Evolutionary conservation across 2,329 filamentous ascomycete genomes (phyloP).

Genomic region (Aspergillus brasiliensis): DNA sequence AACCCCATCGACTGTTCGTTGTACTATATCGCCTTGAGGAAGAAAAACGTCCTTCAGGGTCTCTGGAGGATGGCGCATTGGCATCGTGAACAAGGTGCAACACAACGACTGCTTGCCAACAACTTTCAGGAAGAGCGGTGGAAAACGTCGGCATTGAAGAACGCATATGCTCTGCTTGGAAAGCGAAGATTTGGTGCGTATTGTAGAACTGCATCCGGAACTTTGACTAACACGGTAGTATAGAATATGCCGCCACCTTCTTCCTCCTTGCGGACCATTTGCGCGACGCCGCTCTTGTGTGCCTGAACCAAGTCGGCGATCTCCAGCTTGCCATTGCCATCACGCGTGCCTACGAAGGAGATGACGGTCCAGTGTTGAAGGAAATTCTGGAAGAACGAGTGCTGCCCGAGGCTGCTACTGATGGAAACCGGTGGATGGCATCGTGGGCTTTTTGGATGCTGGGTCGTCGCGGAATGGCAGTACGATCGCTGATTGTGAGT

Average conservation of each 20-base stretch:
- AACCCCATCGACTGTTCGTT: constrained; percentile 89
- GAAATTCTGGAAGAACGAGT: constrained; percentile 79
- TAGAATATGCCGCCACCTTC: constrained; percentile 92
- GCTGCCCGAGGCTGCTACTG: constrained; percentile 71
- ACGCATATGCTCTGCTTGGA: constrained; percentile 91
- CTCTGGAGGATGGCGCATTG: constrained; percentile 94
- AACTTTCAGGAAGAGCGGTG: constrained; percentile 87
- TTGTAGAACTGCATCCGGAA: background rate
- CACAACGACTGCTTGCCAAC: constrained; percentile 78
- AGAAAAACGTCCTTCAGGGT: constrained; percentile 86
- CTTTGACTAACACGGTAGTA: constrained; percentile 7
- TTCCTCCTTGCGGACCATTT: constrained; percentile 87
- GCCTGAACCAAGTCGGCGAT: constrained; percentile 84
- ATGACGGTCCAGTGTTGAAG: constrained; percentile 71
- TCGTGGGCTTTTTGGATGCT: constrained; percentile 97
- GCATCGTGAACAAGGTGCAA: constrained; percentile 82
- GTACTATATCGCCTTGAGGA: constrained; percentile 86
- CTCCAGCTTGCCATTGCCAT: constrained; percentile 88
- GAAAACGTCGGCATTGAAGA: constrained; percentile 88
- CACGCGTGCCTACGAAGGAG: constrained; percentile 83
- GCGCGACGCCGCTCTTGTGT: constrained; percentile 81
- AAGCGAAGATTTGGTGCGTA: constrained; percentile 77
- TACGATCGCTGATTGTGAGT: constrained; percentile 76
- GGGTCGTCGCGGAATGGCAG: constrained; percentile 76
- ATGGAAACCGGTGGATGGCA: constrained; percentile 90